phyloP scores from a whole-genome alignment of 768 basidiomycete species.

The Mycena epipterygia region DNA sequence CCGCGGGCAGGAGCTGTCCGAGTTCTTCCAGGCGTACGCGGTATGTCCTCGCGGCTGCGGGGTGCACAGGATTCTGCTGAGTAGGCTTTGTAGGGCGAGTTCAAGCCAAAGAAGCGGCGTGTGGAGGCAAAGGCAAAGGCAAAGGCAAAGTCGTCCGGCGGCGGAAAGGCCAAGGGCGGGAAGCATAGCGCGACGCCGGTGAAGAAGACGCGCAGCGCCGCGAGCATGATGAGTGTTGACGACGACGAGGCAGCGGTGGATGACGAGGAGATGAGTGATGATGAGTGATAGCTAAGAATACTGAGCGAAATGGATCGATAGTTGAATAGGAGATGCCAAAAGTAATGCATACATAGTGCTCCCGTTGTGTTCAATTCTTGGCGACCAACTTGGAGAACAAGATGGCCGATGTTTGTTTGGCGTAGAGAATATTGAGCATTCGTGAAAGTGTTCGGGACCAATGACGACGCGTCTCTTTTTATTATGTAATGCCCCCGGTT shows the following conservation, averaged over 20 bases:
- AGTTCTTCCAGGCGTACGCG: constrained; percentile 15
- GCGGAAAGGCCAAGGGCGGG: background rate
- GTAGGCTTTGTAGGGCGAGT: constrained; percentile 1
- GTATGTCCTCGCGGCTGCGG: constrained; percentile 2
- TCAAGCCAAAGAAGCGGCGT: constrained; percentile 8
- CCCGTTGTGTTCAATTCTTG: background rate
- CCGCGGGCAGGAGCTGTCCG: constrained; percentile 1
- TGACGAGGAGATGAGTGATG: constrained; percentile 6
- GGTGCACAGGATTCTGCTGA: constrained; percentile 1
- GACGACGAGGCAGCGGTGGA: background rate
- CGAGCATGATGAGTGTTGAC: constrained; percentile 3
- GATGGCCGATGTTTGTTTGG: too few species aligned
- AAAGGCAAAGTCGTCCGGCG: background rate
- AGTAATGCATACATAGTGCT: background rate
- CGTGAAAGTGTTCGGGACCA: background rate
- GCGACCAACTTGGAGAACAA: background rate
- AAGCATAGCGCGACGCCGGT: background rate
- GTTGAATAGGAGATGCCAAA: constrained; percentile 3
- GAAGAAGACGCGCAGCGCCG: constrained; percentile 1
- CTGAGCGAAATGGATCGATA: constrained; percentile 8
- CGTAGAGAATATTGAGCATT: background rate
- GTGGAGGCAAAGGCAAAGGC: too few species aligned
- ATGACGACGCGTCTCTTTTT: too few species aligned
- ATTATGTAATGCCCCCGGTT: too few species aligned
- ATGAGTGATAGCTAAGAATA: constrained; percentile 7